These are phyloP conservation scores for Boletus pseudopeckii DNA, from an alignment of 768 basidiomycete genomes.

Conservation along the genomic window DNA sequence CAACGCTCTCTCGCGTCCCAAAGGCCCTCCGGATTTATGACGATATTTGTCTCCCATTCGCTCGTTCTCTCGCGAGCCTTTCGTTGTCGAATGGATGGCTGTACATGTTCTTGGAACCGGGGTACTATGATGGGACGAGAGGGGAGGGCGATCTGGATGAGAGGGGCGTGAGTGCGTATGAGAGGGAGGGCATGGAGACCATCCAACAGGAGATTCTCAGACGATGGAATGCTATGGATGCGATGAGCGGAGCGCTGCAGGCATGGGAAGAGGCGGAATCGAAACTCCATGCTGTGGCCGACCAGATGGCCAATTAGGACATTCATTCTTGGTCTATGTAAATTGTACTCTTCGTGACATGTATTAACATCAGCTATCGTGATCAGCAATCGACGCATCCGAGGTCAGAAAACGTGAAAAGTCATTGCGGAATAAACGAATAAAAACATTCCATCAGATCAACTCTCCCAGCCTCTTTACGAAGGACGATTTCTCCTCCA, in stretches of 20 bases:
- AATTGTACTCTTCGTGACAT: no score
- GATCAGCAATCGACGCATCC: no score
- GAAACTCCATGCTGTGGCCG: background rate
- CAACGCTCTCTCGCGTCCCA: background rate
- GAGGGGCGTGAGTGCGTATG: conserved; percentile 5
- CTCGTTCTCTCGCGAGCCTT: conserved; percentile 6
- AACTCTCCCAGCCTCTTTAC: no score
- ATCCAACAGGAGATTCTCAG: conserved; percentile 10
- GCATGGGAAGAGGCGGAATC: conserved; percentile 19
- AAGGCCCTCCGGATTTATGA: conserved; percentile 12
- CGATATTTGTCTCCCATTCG: conserved; percentile 14
- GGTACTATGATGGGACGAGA: conserved; percentile 22
- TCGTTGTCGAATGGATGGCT: conserved; percentile 21
- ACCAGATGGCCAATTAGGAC: no score
- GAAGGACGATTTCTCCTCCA: no score
- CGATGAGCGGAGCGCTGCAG: background rate
- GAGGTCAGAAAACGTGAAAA: no score
- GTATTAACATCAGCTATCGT: no score
- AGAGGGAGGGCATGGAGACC: conserved; percentile 16
- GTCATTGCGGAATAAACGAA: no score
- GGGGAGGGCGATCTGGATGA: conserved; percentile 7
- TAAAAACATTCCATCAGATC: no score
- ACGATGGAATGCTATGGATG: conserved; percentile 16
- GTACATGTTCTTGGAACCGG: conserved; percentile 15
- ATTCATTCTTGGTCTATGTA: no score